phyloP scores from a whole-genome alignment of 108 stramenopile species.

The Mediolabrus comicus region DNA sequence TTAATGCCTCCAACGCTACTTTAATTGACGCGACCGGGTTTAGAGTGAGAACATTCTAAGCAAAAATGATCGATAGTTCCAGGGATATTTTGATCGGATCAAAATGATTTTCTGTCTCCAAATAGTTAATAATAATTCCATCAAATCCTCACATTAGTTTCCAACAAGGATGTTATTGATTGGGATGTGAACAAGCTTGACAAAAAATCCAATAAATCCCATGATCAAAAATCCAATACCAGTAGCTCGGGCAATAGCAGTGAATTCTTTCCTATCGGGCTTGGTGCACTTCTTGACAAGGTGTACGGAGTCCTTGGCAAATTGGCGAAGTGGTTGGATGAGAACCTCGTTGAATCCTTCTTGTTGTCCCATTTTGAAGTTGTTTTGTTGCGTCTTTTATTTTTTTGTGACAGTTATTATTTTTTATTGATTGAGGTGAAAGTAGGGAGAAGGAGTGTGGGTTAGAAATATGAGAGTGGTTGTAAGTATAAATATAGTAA shows the following conservation, averaged over 20 bases:
- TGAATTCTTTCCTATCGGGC: constrained; percentile 98
- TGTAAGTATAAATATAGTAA: no score
- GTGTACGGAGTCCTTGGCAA: constrained; percentile 96
- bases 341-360: constrained; percentile 90
- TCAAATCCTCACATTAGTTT: constrained; percentile 30
- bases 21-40: constrained; percentile 33
- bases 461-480: no score
- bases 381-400: neutral
- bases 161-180: constrained; percentile 99
- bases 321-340: constrained; percentile 94
- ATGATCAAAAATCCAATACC: constrained; percentile 98
- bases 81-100: neutral
- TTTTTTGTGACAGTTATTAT: no score
- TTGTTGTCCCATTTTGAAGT: constrained; percentile 54
- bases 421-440: no score
- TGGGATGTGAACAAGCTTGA: constrained; percentile 99
- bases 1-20: constrained; percentile 46
- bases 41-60: neutral
- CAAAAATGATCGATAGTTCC: neutral
- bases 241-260: constrained; percentile 88
- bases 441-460: no score
- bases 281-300: constrained; percentile 99
- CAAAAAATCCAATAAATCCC: constrained; percentile 99
- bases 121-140: neutral
- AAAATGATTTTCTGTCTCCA: no score